These are phyloP conservation scores for Colletotrichum spinosum DNA, from an alignment of 2,329 filamentous ascomycete genomes.

Conservation along the genomic window DNA sequence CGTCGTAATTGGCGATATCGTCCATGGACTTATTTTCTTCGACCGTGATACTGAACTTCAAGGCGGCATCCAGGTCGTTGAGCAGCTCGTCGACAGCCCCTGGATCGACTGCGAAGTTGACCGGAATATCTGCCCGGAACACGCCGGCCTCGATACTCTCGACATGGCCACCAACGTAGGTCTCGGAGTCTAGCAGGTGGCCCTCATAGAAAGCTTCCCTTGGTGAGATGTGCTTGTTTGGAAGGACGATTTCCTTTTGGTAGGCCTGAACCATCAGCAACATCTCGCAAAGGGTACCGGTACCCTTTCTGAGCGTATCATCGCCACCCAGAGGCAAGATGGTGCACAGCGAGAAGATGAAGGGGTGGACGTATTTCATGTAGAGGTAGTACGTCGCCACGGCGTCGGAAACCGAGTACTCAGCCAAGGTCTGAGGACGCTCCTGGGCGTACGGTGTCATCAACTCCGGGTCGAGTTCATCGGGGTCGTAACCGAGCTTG, in stretches of 20 bases:
- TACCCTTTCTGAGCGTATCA: slow-evolving; percentile 93
- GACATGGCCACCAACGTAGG: slow-evolving; percentile 97
- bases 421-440: slow-evolving; percentile 91
- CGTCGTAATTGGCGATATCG: slow-evolving; percentile 84
- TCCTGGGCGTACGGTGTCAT: slow-evolving; percentile 95
- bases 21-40: slow-evolving; percentile 87
- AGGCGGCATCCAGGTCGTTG: slow-evolving; percentile 84
- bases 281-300: slow-evolving; percentile 99
- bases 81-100: slow-evolving; percentile 91
- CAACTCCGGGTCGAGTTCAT: slow-evolving; percentile 95
- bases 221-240: slow-evolving; percentile 94
- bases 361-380: slow-evolving; percentile 99
- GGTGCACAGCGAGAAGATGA: slow-evolving; percentile 98
- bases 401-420: slow-evolving; percentile 98
- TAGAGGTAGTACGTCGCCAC: slow-evolving; percentile 99
- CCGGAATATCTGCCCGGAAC: slow-evolving; percentile 94
- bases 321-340: slow-evolving; percentile 94
- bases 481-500: slow-evolving; percentile 97
- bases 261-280: slow-evolving; percentile 99
- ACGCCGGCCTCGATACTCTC: slow-evolving; percentile 99
- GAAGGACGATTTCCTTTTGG: slow-evolving; percentile 88
- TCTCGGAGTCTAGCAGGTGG: slow-evolving; percentile 95
- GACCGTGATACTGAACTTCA: slow-evolving; percentile 87
- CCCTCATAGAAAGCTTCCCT: slow-evolving; percentile 97
- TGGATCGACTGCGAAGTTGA: slow-evolving; percentile 92